These are phyloP conservation scores for Laguncularia racemosa DNA, from an alignment of 345 rosid species.

Conservation along the genomic window DNA sequence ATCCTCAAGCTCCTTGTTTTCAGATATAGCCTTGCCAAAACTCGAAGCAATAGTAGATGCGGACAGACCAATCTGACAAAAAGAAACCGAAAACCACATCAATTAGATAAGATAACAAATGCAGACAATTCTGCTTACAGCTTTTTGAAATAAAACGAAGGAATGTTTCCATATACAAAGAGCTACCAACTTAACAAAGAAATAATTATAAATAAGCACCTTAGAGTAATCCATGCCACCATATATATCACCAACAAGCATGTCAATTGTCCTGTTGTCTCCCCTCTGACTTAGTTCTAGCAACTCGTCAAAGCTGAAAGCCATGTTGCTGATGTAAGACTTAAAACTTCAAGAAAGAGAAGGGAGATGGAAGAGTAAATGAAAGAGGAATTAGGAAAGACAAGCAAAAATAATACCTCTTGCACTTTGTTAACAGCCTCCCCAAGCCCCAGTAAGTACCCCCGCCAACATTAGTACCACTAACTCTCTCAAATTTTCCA, in stretches of 20 bases:
- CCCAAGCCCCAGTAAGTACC: conserved; percentile 99
- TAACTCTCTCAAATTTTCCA: conserved; percentile 93
- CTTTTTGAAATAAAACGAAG: neutral
- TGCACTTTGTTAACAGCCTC: conserved; percentile 87
- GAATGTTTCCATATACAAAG: neutral
- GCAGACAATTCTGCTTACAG: neutral
- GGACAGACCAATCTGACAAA: conserved; percentile 78
- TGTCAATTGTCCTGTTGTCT: conserved; percentile 84
- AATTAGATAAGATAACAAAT: neutral
- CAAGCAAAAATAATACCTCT: conserved; percentile 38
- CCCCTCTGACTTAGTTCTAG: conserved; percentile 97
- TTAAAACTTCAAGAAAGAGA: too few relatives aligned
- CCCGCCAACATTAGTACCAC: conserved; percentile 98
- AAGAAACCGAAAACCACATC: neutral
- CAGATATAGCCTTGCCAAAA: conserved; percentile 95
- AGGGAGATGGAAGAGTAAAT: neutral
- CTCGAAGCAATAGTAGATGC: conserved; percentile 99
- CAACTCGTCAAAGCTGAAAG: conserved; percentile 82
- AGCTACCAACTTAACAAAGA: neutral
- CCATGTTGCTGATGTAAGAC: too few relatives aligned
- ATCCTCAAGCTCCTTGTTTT: conserved; percentile 82
- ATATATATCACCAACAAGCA: conserved; percentile 98
- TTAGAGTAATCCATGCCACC: conserved; percentile 94
- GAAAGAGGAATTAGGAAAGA: neutral
- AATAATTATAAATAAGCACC: conserved; percentile 27